A percentile compares a stretch with the other conserved stretches of the same genome.
Evolutionary conservation across 2,329 filamentous ascomycete genomes (phyloP).

Genomic region (Calonectria honghensis): DNA sequence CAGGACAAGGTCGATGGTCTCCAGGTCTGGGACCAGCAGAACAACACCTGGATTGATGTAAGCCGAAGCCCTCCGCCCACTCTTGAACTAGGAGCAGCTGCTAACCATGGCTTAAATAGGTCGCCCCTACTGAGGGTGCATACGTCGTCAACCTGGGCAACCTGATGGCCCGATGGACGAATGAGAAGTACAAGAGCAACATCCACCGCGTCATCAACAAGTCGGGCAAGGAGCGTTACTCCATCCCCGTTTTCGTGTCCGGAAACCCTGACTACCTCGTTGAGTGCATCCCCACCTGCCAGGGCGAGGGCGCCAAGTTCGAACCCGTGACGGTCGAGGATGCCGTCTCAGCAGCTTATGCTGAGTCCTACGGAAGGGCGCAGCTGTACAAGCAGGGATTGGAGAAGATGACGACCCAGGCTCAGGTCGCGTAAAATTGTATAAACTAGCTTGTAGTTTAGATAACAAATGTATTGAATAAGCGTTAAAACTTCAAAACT

Average conservation of each 20-base stretch:
- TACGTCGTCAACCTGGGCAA: slow-evolving; percentile 73
- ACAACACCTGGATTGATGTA: slow-evolving; percentile 65
- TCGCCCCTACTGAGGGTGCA: slow-evolving; percentile 65
- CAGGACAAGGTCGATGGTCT: slow-evolving; percentile 71
- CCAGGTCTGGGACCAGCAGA: slow-evolving; percentile 68
- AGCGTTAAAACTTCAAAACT: neutral
- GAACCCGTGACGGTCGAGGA: slow-evolving; percentile 58
- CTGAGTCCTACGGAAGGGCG: slow-evolving; percentile 58
- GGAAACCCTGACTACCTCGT: slow-evolving; percentile 68
- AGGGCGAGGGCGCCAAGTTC: slow-evolving; percentile 55
- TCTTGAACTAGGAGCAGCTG: neutral
- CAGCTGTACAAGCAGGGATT: slow-evolving; percentile 59
- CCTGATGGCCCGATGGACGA: slow-evolving; percentile 70
- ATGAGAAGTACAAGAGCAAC: slow-evolving; percentile 71
- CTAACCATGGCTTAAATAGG: slow-evolving; percentile 49
- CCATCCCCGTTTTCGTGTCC: slow-evolving; percentile 74
- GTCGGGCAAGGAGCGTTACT: slow-evolving; percentile 70
- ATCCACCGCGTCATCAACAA: slow-evolving; percentile 74
- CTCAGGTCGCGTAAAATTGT: slow-evolving; percentile 30
- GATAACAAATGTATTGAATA: neutral
- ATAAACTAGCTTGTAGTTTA: neutral
- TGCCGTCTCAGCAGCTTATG: slow-evolving; percentile 58
- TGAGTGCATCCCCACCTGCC: slow-evolving; percentile 59
- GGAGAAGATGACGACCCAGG: slow-evolving; percentile 37
- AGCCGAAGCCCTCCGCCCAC: slow-evolving; percentile 4